Evolutionary conservation across 345 rosid species (phyloP).

Genomic region (Dipteronia sinensis): DNA sequence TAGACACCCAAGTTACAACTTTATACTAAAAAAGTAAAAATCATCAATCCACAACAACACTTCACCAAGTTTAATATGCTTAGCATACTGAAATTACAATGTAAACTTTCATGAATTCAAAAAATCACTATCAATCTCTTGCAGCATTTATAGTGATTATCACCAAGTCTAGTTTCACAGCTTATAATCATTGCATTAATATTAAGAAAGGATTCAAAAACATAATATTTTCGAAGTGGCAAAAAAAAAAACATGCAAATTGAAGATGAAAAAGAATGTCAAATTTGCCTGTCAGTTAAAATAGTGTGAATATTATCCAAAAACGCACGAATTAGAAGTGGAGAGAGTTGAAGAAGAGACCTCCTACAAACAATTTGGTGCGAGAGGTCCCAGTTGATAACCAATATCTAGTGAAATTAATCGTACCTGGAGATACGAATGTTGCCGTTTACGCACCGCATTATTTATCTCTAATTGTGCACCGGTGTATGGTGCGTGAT

Average conservation of each 20-base stretch:
- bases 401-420: constrained; percentile 10
- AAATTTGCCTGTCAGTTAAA: too few relatives aligned
- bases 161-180: too few relatives aligned
- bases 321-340: not conserved
- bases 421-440: not conserved
- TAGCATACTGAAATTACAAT: too few relatives aligned
- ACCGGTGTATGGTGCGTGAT: not conserved
- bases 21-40: not conserved
- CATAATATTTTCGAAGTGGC: too few relatives aligned
- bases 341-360: constrained; percentile 23
- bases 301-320: too few relatives aligned
- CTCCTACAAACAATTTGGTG: constrained; percentile 64
- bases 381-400: constrained; percentile 27
- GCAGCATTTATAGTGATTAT: too few relatives aligned
- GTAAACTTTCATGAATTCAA: not conserved
- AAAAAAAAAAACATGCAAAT: too few relatives aligned
- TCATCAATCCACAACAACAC: not conserved
- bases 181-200: too few relatives aligned
- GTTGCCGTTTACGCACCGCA: constrained; percentile 17
- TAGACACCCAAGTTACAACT: not conserved
- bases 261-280: too few relatives aligned
- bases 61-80: not conserved
- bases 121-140: too few relatives aligned
- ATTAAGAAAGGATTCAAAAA: too few relatives aligned
- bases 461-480: constrained; percentile 7